These are phyloP conservation scores for Aspergillus sp. DNA, from an alignment of 2,329 filamentous ascomycete genomes.

Conservation along the genomic window DNA sequence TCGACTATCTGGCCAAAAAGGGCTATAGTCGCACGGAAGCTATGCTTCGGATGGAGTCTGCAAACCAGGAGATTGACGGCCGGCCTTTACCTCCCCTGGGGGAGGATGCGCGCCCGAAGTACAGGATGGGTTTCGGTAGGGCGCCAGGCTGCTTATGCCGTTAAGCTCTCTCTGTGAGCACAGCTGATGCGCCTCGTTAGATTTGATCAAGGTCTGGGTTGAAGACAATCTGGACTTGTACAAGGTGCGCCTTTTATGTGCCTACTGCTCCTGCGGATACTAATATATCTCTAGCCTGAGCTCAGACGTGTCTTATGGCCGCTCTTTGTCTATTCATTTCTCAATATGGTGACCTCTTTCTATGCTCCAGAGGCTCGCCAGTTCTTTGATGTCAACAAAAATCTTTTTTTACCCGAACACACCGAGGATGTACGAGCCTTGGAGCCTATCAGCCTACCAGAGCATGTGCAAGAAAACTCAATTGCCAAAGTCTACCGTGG, in stretches of 20 bases:
- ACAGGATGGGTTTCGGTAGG: conserved; percentile 70
- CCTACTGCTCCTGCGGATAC: background rate
- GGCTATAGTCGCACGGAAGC: conserved; percentile 93
- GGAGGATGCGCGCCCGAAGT: conserved; percentile 79
- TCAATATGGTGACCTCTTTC: conserved; percentile 75
- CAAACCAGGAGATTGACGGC: conserved; percentile 79
- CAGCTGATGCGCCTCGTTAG: conserved; percentile 40
- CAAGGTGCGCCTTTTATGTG: conserved; percentile 63
- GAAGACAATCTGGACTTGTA: conserved; percentile 93
- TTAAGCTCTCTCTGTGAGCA: background rate
- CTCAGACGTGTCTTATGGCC: conserved; percentile 89
- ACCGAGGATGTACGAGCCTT: conserved; percentile 78
- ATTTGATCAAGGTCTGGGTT: conserved; percentile 77
- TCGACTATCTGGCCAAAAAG: conserved; percentile 94
- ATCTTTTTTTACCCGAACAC: conserved; percentile 76
- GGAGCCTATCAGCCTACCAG: conserved; percentile 72
- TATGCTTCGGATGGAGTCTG: conserved; percentile 87
- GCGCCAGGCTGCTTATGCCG: background rate
- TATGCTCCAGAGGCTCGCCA: conserved; percentile 73
- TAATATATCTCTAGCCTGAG: conserved; percentile 66
- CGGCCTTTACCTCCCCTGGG: conserved; percentile 69
- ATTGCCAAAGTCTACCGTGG: conserved; percentile 80
- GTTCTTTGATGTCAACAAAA: conserved; percentile 72
- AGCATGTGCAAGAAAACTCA: conserved; percentile 76
- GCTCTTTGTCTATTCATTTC: conserved; percentile 88